These are phyloP conservation scores for Xerocomellus amylosporus DNA, from an alignment of 768 basidiomycete genomes.

Conservation along the genomic window DNA sequence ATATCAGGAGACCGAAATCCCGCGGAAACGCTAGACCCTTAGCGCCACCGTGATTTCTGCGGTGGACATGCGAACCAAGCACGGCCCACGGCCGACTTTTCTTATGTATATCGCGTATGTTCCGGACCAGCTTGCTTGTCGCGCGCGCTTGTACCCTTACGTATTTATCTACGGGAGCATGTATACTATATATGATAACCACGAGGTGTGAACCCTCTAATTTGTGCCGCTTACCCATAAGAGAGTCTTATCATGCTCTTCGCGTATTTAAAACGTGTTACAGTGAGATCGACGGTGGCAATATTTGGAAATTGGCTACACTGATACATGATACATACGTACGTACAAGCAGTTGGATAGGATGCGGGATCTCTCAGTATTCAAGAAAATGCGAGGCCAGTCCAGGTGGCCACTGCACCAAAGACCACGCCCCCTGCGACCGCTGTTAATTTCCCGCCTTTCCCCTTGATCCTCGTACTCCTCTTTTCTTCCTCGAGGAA, in stretches of 20 bases:
- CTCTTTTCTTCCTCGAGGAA: constrained; percentile 33
- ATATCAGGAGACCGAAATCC: constrained; percentile 15
- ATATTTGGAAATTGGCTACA: not conserved
- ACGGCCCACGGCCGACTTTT: not conserved
- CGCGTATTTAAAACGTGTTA: not conserved
- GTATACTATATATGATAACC: constrained; percentile 1
- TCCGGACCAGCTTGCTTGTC: not conserved
- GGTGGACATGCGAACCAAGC: constrained; percentile 7
- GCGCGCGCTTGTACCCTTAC: not conserved
- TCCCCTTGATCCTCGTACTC: constrained; percentile 15
- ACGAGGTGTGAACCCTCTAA: too few species aligned
- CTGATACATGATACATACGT: not conserved
- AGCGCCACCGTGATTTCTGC: not conserved
- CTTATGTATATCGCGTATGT: not conserved
- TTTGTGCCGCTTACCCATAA: too few species aligned
- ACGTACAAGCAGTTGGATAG: not conserved
- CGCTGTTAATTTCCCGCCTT: constrained; percentile 36
- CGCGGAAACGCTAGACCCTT: not conserved
- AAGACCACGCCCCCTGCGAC: constrained; percentile 58
- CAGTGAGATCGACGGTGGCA: constrained; percentile 1
- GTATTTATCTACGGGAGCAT: not conserved
- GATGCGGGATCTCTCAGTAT: not conserved
- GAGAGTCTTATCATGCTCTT: constrained; percentile 1
- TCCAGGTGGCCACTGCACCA: constrained; percentile 59
- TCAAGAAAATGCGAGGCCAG: constrained; percentile 54